Percentiles rank a stretch among this genome's conserved stretches.
phyloP scores from a whole-genome alignment of 306 rosid genomes.

The Carpinus fangiana region DNA sequence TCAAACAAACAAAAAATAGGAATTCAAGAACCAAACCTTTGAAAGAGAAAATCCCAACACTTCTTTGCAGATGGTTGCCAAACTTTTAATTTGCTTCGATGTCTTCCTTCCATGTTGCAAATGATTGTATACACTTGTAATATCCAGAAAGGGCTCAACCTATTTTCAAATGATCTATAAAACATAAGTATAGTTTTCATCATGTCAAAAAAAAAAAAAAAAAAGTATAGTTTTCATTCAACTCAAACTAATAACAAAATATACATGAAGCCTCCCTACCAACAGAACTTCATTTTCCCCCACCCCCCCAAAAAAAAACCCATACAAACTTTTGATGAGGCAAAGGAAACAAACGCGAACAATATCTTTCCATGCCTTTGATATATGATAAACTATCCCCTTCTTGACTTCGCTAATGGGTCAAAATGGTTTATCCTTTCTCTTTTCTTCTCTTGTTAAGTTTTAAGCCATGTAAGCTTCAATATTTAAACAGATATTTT shows the following conservation, averaged over 20 bases:
- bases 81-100: conserved; percentile 66
- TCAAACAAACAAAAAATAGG: conserved; percentile 7
- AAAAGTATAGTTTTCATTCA: conserved; percentile 1
- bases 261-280: background rate
- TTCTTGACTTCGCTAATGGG: background rate
- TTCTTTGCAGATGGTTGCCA: conserved; percentile 74
- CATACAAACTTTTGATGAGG: too few relatives aligned
- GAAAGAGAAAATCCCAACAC: conserved; percentile 70
- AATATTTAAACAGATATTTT: background rate
- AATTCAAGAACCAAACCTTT: conserved; percentile 59
- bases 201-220: too few relatives aligned
- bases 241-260: background rate
- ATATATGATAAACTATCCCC: background rate
- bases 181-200: conserved; percentile 6
- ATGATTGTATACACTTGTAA: conserved; percentile 60
- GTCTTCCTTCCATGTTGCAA: conserved; percentile 60
- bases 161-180: conserved; percentile 30
- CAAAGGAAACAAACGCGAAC: background rate
- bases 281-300: background rate
- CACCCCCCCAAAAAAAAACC: background rate
- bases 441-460: background rate
- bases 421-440: background rate
- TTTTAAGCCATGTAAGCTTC: background rate
- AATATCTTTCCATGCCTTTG: background rate
- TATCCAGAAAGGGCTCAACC: conserved; percentile 90